Conservation (phyloP, 2,329 filamentous ascomycete genomes). For the Cladosporium cucumerinum region DNA sequence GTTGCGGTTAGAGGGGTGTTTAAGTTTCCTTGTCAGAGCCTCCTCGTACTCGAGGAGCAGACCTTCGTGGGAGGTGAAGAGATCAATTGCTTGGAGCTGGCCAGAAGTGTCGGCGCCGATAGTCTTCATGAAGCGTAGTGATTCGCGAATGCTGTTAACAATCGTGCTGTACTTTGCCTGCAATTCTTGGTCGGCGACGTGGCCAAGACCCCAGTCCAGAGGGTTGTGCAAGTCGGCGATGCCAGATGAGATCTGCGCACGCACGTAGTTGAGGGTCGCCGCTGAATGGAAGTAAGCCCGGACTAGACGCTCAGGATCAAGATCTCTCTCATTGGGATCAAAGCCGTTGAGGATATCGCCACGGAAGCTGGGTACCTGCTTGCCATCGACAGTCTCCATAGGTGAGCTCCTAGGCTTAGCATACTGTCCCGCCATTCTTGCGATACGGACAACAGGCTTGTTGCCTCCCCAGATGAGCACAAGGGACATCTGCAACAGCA, state of each 20-base stretch:
- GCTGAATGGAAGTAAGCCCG: slow-evolving; percentile 95
- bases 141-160: slow-evolving; percentile 82
- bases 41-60: slow-evolving; percentile 94
- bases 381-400: slow-evolving; percentile 75
- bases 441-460: slow-evolving; percentile 86
- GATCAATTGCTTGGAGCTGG: slow-evolving; percentile 84
- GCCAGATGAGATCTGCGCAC: slow-evolving; percentile 77
- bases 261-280: slow-evolving; percentile 89
- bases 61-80: slow-evolving; percentile 94
- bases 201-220: slow-evolving; percentile 90
- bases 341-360: slow-evolving; percentile 96
- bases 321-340: slow-evolving; percentile 66
- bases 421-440: slow-evolving; percentile 95
- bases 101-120: slow-evolving; percentile 84
- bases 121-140: slow-evolving; percentile 88
- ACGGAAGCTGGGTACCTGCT: slow-evolving; percentile 82
- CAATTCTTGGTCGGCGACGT: slow-evolving; percentile 78
- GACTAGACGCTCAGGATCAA: slow-evolving; percentile 81
- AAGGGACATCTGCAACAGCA: slow-evolving; percentile 93
- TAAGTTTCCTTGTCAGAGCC: slow-evolving; percentile 72
- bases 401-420: slow-evolving; percentile 91
- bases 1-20: slow-evolving; percentile 55
- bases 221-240: slow-evolving; percentile 92
- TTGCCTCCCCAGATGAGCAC: slow-evolving; percentile 86
- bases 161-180: slow-evolving; percentile 84